Base-by-base conservation (phyloP, 2,329 filamentous ascomycete genomes). In the Endothia cerciana region DNA sequence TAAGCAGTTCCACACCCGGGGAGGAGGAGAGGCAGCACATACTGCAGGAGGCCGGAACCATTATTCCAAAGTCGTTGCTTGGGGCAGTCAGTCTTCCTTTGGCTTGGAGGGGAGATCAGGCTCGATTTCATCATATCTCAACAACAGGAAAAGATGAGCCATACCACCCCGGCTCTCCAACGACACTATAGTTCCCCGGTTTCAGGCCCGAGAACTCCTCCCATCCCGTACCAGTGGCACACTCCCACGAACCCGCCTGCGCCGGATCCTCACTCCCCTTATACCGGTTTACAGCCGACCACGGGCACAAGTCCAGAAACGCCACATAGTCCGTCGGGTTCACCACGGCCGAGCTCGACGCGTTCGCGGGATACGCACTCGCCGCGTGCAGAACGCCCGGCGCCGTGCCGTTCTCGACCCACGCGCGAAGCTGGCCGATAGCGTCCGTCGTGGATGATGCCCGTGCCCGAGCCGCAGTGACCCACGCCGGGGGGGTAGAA, bases 251-350 rank as follows among this genome's bases (percentile, higher is more conserved):
- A 22, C 15, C 25, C 3, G 56, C 56, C 45, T 40, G 19, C 7
- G 45, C 45, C 10, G 45, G 36, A n/a, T 60, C 25, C 1, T 45
- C 56, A 13, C 58, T 41, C 5, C 45, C 45, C 28, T 45, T 36
- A 7, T 60, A 55, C n/a, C 49, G 33, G 15, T 60, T 33, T 11
- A 64, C 62, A 2, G 43, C 45, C 51, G 56, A 56, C 56, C 36
- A 64, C 33, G 45, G 45, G 60, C 62, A 64, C 25, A 55, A 36
- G 15, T 64, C 28, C 45, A 60, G n/a, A n/a, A 53, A 60, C 4
- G 41, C n/a, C 17, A 60, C 56, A 25, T 53, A 22, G 1, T 41
- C 36, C 4, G 28, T 25, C 40, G 33, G 6, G 17, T 43, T 15
- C 40, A 60, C 43, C 25, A 49, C 55, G 33, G 49, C 22, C 2